Percentiles rank a stretch among this genome's conserved stretches.
Evolutionary conservation across 176 grass and related monocot genomes (phyloP).

Genomic region (Carex myosuroides): DNA sequence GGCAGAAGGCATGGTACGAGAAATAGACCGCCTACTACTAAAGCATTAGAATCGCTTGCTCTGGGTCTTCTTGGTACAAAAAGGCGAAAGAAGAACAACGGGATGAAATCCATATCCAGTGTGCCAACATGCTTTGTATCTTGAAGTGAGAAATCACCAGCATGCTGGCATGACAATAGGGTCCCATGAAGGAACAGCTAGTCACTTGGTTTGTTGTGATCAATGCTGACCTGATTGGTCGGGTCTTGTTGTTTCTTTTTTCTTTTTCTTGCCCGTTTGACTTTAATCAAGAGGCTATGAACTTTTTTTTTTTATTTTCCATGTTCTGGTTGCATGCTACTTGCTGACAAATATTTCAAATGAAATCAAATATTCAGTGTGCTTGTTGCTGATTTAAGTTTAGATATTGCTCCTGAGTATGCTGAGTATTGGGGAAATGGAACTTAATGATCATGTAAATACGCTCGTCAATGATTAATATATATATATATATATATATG

Average conservation of each 20-base stretch:
- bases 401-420: no score
- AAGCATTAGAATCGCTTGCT: constrained; percentile 43
- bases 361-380: background rate
- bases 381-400: background rate
- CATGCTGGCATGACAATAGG: background rate
- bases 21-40: constrained; percentile 63
- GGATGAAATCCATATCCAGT: background rate
- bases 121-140: no score
- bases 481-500: background rate
- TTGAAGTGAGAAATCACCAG: background rate
- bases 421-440: background rate
- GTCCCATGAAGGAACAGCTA: background rate
- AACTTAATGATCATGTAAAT: background rate
- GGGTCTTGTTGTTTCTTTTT: background rate
- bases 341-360: background rate
- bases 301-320: background rate
- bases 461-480: background rate
- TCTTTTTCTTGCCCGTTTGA: background rate
- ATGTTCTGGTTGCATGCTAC: background rate
- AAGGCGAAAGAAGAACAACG: background rate
- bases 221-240: background rate
- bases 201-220: background rate
- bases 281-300: background rate
- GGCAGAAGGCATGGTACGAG: constrained; percentile 72
- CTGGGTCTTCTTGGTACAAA: background rate